Percentiles rank a stretch among this genome's conserved stretches.
phyloP scores from a whole-genome alignment of 495 filamentous ascomycete species.

The Penicillium psychrofluorescens region DNA sequence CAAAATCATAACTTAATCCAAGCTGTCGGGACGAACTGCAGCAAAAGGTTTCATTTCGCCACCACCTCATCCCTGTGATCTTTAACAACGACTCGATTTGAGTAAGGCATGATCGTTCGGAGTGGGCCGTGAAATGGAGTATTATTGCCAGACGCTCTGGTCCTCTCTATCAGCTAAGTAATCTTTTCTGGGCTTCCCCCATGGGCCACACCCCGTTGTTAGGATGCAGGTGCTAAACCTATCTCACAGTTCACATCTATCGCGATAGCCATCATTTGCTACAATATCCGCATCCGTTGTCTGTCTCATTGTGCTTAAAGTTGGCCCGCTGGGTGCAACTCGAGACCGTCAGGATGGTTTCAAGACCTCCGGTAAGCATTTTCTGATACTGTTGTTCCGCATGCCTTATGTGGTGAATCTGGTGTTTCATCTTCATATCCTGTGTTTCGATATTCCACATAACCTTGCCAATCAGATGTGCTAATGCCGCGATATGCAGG shows the following conservation, averaged over 20 bases:
- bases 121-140: slow-evolving; percentile 11
- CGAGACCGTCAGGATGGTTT: slow-evolving; percentile 10
- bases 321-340: slow-evolving; percentile 2
- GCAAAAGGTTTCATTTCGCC: background rate
- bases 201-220: background rate
- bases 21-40: slow-evolving; percentile 19
- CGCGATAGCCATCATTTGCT: background rate
- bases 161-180: slow-evolving; percentile 5
- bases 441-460: background rate
- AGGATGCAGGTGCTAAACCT: background rate
- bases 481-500: slow-evolving; percentile 19
- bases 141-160: slow-evolving; percentile 6
- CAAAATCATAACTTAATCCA: slow-evolving; percentile 41
- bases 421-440: too few species aligned
- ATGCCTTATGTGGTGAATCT: background rate
- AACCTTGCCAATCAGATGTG: background rate
- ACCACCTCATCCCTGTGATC: background rate
- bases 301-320: slow-evolving; percentile 4
- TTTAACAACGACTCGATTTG: slow-evolving; percentile 2
- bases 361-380: slow-evolving; percentile 15
- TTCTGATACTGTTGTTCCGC: background rate
- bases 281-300: background rate
- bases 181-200: slow-evolving; percentile 3
- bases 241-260: background rate
- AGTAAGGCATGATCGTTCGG: background rate